These are phyloP conservation scores for Alectoria sarmentosa DNA, from an alignment of 495 filamentous ascomycete genomes.

Conservation along the genomic window DNA sequence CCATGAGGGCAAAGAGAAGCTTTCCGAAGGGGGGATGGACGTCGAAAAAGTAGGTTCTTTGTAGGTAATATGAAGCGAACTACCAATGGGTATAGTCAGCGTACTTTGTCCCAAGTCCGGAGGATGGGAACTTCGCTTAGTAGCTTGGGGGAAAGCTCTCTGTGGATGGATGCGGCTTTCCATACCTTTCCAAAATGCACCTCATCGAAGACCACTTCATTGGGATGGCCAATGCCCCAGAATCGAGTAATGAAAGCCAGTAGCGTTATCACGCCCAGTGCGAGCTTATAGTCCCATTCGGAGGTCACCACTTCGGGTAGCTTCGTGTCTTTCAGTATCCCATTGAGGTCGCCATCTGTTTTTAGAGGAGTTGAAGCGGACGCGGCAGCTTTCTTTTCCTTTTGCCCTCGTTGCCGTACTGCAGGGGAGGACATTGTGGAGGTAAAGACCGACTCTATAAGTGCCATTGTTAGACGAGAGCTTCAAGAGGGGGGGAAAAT, in stretches of 20 bases:
- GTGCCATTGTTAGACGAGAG: neutral
- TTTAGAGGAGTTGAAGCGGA: slow-evolving; percentile 24
- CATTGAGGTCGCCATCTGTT: slow-evolving; percentile 24
- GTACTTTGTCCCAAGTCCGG: neutral
- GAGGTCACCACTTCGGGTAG: slow-evolving; percentile 29
- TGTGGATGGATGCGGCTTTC: slow-evolving; percentile 5
- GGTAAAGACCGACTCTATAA: slow-evolving; percentile 16
- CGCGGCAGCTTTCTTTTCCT: slow-evolving; percentile 35
- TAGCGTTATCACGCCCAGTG: slow-evolving; percentile 65
- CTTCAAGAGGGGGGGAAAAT: neutral
- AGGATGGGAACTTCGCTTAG: neutral
- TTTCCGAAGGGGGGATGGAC: slow-evolving; percentile 94
- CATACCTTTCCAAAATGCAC: slow-evolving; percentile 98
- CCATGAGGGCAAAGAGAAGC: slow-evolving; percentile 70
- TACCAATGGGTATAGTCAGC: slow-evolving; percentile 29
- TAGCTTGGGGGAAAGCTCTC: neutral
- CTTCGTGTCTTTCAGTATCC: slow-evolving; percentile 23
- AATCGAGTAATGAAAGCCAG: slow-evolving; percentile 89
- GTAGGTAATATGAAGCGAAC: slow-evolving; percentile 96
- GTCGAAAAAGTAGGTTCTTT: slow-evolving; percentile 99
- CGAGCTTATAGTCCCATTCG: slow-evolving; percentile 83
- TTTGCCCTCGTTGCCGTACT: slow-evolving; percentile 45
- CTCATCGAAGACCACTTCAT: slow-evolving; percentile 98
- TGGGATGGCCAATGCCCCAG: slow-evolving; percentile 88
- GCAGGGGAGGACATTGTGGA: slow-evolving; percentile 32